phyloP scores from a whole-genome alignment of 2,329 filamentous ascomycete genomes.

The Fusarium tjaetaba region DNA sequence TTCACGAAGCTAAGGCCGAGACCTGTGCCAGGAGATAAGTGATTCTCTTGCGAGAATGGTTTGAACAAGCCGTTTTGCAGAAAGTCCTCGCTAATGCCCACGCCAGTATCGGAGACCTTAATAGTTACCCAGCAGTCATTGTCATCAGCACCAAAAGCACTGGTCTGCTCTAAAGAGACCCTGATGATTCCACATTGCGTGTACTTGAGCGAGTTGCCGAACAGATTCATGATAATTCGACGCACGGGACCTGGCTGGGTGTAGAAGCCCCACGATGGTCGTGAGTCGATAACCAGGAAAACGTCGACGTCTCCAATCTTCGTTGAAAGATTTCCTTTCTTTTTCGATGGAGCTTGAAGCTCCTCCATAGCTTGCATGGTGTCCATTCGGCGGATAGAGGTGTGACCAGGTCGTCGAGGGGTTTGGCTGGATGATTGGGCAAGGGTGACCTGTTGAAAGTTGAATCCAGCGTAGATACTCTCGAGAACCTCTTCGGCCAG shows the following conservation, averaged over 20 bases:
- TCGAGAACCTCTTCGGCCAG: constrained; percentile 60
- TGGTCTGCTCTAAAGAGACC: constrained; percentile 42
- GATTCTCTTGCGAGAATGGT: constrained; percentile 72
- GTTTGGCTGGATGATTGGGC: constrained; percentile 23
- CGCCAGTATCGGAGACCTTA: constrained; percentile 70
- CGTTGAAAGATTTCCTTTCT: neutral
- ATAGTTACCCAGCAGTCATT: constrained; percentile 46
- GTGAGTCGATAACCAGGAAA: constrained; percentile 54
- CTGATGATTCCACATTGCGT: constrained; percentile 53
- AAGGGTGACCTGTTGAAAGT: constrained; percentile 47
- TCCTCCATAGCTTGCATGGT: constrained; percentile 56
- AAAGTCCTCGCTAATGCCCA: constrained; percentile 72
- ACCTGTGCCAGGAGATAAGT: constrained; percentile 68
- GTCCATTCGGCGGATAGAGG: constrained; percentile 37
- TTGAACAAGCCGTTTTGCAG: constrained; percentile 68
- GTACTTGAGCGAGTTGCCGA: constrained; percentile 72
- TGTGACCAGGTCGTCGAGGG: constrained; percentile 17
- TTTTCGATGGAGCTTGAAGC: neutral
- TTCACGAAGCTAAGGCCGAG: constrained; percentile 73
- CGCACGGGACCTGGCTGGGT: constrained; percentile 62
- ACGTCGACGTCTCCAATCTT: constrained; percentile 41
- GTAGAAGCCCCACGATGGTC: constrained; percentile 61
- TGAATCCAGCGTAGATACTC: constrained; percentile 58
- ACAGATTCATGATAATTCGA: constrained; percentile 70
- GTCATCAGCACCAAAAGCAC: neutral